Conservation (phyloP, 1,284 basidiomycete genomes). For the Melampsora americana region DNA sequence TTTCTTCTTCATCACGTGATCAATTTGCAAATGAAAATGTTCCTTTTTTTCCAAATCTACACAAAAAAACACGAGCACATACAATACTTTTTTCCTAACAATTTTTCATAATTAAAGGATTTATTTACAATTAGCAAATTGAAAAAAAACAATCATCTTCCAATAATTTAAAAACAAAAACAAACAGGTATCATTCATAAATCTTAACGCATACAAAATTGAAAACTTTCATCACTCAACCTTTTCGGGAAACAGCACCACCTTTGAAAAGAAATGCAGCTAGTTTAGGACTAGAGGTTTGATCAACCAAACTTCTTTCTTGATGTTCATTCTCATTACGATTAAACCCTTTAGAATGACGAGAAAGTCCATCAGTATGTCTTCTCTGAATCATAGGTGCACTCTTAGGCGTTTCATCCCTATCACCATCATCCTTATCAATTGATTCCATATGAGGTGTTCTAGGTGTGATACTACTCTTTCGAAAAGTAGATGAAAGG, state of each 20-base stretch:
- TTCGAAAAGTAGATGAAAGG: not conserved
- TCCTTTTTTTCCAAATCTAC: too few relatives aligned
- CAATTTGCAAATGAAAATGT: too few relatives aligned
- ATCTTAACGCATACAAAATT: too few relatives aligned
- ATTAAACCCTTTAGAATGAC: not conserved
- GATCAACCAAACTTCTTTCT: not conserved
- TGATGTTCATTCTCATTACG: not conserved
- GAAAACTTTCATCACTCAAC: too few relatives aligned
- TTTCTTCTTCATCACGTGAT: too few relatives aligned
- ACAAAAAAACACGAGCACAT: too few relatives aligned
- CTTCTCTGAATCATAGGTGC: not conserved
- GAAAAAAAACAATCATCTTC: too few relatives aligned
- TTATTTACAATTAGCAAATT: too few relatives aligned
- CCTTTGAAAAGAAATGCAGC: conserved; percentile 2
- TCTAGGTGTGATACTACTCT: not conserved
- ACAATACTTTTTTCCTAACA: too few relatives aligned
- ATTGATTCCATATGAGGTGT: not conserved
- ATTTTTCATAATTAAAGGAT: too few relatives aligned
- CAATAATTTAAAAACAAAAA: too few relatives aligned
- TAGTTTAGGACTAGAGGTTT: not conserved
- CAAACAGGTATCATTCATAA: too few relatives aligned
- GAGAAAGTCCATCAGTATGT: not conserved
- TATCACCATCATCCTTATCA: not conserved
- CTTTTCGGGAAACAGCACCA: not conserved
- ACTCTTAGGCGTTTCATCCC: not conserved